Base-by-base conservation (phyloP, 495 filamentous ascomycete genomes). In the Penicillium egyptiacum region DNA sequence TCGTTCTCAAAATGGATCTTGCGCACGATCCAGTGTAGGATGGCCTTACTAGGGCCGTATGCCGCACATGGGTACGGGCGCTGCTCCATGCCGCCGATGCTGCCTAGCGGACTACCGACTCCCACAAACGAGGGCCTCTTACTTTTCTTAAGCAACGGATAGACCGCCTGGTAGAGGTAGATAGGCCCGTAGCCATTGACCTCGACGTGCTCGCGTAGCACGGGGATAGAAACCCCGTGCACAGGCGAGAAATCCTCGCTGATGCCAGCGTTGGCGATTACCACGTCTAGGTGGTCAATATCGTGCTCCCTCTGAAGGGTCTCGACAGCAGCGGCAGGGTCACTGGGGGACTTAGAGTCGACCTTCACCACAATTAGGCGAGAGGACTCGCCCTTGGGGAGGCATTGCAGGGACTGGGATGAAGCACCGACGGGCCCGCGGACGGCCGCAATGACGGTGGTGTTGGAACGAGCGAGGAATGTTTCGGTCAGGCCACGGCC, bases 261-360 rank as follows among this genome's bases (percentile, higher is more conserved):
- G 8, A 75, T 63, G 7, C 74, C 80, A 2, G 80, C 78, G 55
- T 83, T 83, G 49, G 80, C 77, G 31, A 85, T 70, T 5, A 83
- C 70, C n/a, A 79, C 65, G 62, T 83, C 77, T 25, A 85, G 54
- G 19, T 61, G 40, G 7, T 50, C 54, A 60, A 83, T 70, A 12
- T 61, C 68, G 26, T 74, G 60, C 22, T 48, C 30, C 4, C 2
- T 30, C 10, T 55, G 26, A 4, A 76, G 61, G 7, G 60, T 57
- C 33, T 70, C 47, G 3, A 74, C 68, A 9, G 64, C 67, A 23
- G 47, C 49, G 10, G 61, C 43, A n/a, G 70, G 45, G 53, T 70
- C 63, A 6, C 63, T 65, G 10, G 57, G 16, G 11, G 62, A 63
- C 26, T 70, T 70, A 40, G 63, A 61, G 43, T 81, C 76, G 47